Base-by-base conservation (phyloP, 106 monocot genomes). In the Allium cepa region DNA sequence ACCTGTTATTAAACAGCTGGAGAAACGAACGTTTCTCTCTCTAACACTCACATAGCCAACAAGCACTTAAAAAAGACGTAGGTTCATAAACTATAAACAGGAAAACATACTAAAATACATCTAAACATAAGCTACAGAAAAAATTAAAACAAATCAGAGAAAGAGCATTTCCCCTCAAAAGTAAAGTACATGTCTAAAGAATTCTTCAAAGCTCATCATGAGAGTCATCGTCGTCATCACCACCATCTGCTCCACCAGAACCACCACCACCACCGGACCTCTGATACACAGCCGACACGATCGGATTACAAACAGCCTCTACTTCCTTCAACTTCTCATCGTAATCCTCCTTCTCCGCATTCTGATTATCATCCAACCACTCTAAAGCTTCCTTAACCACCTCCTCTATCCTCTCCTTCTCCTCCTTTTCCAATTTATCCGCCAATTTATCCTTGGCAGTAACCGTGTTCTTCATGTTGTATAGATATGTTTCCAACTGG, bases 381-480 rank as follows among this genome's bases (percentile, higher is more conserved):
- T 69, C 57, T 9, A 68, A 27, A 5, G 68, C 68, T 10, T 68
- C 68, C 22, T 68, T 68, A 26, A 68, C 7, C 18, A 26, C 26
- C 16, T 9, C 51, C 12, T 68, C 86, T 73, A 68, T 26, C 52
- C 16, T 27, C 49, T 51, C 51, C 10, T 68, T 68, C 68, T 68
- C 51, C 68, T 68, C 68, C 11, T 27, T 52, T 12, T 27, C 53
- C 15, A 52, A 18, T 27, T 68, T 68, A 26, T 68, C 68, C 0
- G 72, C 72, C 46, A 72, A 61, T 28, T 72, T 72, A 17, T 72
- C 72, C 72, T 72, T 72, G 16, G 63, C 72, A 10, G 22, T 46
- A n/a, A 64, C 56, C 46, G 72, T 72, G 72, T 63, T 64, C 72
- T 64, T 63, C 72, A 72, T 72, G 72, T 72, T 72, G 72, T 72